These are phyloP conservation scores for Lophium mytilinum DNA, from an alignment of 495 filamentous ascomycete species.

Conservation along the genomic window DNA sequence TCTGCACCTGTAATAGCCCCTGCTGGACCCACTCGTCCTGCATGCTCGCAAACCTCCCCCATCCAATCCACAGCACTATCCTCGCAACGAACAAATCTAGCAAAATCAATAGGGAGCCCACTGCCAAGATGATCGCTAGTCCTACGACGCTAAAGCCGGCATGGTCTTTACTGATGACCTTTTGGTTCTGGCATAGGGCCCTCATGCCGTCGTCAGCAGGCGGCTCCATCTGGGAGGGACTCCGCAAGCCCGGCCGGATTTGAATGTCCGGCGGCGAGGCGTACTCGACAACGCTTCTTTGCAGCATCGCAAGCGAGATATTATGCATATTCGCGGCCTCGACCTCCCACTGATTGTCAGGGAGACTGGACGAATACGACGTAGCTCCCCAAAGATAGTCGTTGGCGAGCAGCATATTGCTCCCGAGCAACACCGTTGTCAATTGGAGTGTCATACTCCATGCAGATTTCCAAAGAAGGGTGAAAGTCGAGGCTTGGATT, in stretches of 20 bases:
- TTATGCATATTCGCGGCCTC: constrained; percentile 21
- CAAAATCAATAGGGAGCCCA: constrained; percentile 18
- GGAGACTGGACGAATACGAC: constrained; percentile 1
- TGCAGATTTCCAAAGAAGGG: constrained; percentile 14
- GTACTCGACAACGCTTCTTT: constrained; percentile 15
- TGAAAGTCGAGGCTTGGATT: neutral
- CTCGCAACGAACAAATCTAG: constrained; percentile 10
- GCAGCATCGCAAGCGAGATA: constrained; percentile 13
- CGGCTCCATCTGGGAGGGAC: neutral
- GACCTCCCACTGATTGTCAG: constrained; percentile 9
- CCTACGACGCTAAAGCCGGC: constrained; percentile 16
- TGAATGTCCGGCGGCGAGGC: constrained; percentile 8
- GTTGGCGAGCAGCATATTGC: constrained; percentile 6
- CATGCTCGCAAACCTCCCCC: too few relatives aligned
- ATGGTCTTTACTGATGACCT: constrained; percentile 9
- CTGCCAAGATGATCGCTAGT: constrained; percentile 17
- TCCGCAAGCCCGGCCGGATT: constrained; percentile 4
- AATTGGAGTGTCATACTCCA: constrained; percentile 15
- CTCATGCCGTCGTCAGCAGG: constrained; percentile 4
- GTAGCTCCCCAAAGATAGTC: constrained; percentile 6
- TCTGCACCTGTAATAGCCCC: constrained; percentile 11
- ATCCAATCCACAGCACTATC: constrained; percentile 6
- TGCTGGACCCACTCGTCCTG: constrained; percentile 10
- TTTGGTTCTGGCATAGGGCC: constrained; percentile 13
- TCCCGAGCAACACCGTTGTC: neutral